Evolutionary conservation across 2,329 filamentous ascomycete genomes (phyloP), one percentile per base, ranked within the genome.

Genomic region (Colletotrichum gigasporum): DNA sequence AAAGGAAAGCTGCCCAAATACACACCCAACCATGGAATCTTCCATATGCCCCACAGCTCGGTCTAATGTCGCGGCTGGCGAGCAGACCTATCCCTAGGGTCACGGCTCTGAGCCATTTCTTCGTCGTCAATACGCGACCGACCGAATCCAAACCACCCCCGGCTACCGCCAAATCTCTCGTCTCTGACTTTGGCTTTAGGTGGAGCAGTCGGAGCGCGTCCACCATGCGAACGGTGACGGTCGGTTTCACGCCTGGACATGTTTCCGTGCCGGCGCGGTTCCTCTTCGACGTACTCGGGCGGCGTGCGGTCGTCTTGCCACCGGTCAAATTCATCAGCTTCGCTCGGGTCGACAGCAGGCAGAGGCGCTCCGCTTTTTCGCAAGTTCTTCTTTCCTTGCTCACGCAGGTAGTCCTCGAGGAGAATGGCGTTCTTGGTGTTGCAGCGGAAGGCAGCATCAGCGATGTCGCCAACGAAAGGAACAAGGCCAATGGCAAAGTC

Each of bases 371-470:
- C 84, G 51, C 77, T 81, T 48, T 78, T 72, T 39, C 79, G 78
- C 10, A 88, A 72, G 47, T 83, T 83, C 67, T 85, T 85, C 71
- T 86, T 85, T 63, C 91, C 91, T 73, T 90, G 88, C 68, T 89
- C 82, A 44, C 91, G 86, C 56, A 96, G 82, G 69, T 90, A 83
- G 47, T 87, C 79, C 73, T 93, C 91, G 14, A 93, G 80, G 2
- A 92, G 75, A 34, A 90, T 84, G 5, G 91, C 88, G 70, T 95
- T 96, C 71, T 88, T 88, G 18, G 90, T 92, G 72, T 95, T 96
- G 73, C 89, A 90, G 65, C 91, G 89, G 78, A 90, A 90, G 3
- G 87, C 75, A 5, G 91, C 90, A 71, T 96, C 92, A 37, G 84
- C 85, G 2, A 95, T 64, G 71, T 95, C 92, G n/a, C 92, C 92